A percentile compares a stretch with the other conserved stretches of the same genome.
phyloP scores from a whole-genome alignment of 768 basidiomycete genomes.

The Melanogaster broomeanus region DNA sequence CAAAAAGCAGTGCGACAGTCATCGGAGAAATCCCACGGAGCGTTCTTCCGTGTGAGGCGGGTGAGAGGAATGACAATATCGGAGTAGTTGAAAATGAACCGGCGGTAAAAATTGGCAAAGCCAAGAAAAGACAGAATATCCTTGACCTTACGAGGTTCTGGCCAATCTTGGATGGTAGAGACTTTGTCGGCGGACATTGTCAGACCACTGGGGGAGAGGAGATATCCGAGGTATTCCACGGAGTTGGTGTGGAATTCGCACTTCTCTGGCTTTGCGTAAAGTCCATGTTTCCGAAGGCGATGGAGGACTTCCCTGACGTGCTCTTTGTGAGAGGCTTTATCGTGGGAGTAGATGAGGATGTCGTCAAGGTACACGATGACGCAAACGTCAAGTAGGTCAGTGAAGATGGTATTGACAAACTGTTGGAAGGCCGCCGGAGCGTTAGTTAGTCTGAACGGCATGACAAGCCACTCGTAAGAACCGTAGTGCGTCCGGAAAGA shows the following conservation, averaged over 20 bases:
- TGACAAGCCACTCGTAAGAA: background rate
- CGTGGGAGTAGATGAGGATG: no score
- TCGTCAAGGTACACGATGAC: no score
- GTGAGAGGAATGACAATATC: slow-evolving; percentile 31
- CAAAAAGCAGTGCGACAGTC: slow-evolving; percentile 17
- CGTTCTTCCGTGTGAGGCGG: slow-evolving; percentile 24
- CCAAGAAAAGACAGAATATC: slow-evolving; percentile 35
- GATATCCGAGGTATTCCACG: no score
- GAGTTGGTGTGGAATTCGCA: no score
- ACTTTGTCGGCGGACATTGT: slow-evolving; percentile 42
- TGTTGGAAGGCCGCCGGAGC: background rate
- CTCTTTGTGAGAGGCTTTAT: no score
- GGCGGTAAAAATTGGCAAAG: slow-evolving; percentile 35
- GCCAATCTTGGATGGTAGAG: slow-evolving; percentile 33
- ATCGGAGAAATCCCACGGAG: slow-evolving; percentile 12
- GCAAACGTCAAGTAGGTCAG: background rate
- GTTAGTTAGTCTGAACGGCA: background rate
- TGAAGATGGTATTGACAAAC: background rate
- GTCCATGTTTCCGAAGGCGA: no score
- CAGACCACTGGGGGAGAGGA: no score
- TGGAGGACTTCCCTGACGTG: no score
- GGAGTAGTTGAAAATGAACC: slow-evolving; percentile 37
- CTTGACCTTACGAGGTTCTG: slow-evolving; percentile 21
- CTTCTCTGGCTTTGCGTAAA: no score
- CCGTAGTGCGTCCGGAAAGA: background rate